Conservation (phyloP, 2,329 filamentous ascomycete species). For the Pseudopithomyces maydicus region DNA sequence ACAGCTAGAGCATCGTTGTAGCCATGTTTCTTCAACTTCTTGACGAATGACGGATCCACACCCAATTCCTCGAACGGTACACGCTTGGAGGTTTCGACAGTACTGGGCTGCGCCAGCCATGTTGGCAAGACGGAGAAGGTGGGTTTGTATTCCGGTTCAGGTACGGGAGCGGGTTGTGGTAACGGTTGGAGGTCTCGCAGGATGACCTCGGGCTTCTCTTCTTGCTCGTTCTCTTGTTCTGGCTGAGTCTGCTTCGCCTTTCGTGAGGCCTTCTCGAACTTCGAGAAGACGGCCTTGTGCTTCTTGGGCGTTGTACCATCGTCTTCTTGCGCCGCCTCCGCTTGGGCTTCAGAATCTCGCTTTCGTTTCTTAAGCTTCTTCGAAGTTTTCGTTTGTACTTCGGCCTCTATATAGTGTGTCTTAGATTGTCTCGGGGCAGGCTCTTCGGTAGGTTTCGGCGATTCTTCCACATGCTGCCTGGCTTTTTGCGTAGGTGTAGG, state of each 20-base stretch:
- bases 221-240: slow-evolving; percentile 41
- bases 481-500: neutral
- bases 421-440: slow-evolving; percentile 1
- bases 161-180: slow-evolving; percentile 73
- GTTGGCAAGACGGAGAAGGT: slow-evolving; percentile 78
- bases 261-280: slow-evolving; percentile 50
- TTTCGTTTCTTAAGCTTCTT: slow-evolving; percentile 45
- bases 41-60: slow-evolving; percentile 64
- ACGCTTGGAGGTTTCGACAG: slow-evolving; percentile 65
- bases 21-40: slow-evolving; percentile 69
- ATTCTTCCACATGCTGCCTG: neutral
- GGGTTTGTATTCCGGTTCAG: slow-evolving; percentile 62
- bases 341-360: slow-evolving; percentile 29
- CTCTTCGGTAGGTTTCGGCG: neutral
- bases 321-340: slow-evolving; percentile 32
- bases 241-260: slow-evolving; percentile 25
- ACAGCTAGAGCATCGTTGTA: slow-evolving; percentile 77
- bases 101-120: slow-evolving; percentile 80
- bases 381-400: slow-evolving; percentile 11
- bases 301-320: slow-evolving; percentile 36
- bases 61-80: slow-evolving; percentile 68
- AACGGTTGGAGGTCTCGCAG: slow-evolving; percentile 78
- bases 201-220: slow-evolving; percentile 45
- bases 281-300: slow-evolving; percentile 48
- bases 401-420: slow-evolving; percentile 10